These are phyloP conservation scores for Phialocephala sp. DNA, from an alignment of 2,329 filamentous ascomycete species.

Conservation along the genomic window DNA sequence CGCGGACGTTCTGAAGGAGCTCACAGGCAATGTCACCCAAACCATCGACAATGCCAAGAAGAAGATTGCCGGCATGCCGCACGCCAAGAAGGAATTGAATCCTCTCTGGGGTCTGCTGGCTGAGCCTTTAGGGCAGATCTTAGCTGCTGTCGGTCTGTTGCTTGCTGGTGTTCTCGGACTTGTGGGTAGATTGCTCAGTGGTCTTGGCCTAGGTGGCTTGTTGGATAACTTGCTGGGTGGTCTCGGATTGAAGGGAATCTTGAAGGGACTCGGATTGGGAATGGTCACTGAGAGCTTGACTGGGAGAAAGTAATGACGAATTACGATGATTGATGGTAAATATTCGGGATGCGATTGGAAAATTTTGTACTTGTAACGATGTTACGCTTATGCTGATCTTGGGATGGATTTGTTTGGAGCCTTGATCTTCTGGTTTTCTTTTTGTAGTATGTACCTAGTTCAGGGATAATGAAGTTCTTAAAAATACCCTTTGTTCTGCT, in stretches of 20 bases:
- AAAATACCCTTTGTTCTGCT: too few relatives aligned
- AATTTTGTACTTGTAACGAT: slow-evolving; percentile 5
- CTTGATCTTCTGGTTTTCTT: neutral
- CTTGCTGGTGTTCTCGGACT: slow-evolving; percentile 83
- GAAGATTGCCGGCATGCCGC: slow-evolving; percentile 88
- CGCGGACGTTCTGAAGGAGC: slow-evolving; percentile 83
- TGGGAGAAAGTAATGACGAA: slow-evolving; percentile 49
- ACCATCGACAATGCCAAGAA: slow-evolving; percentile 89
- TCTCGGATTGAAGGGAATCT: slow-evolving; percentile 75
- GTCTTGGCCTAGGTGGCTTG: slow-evolving; percentile 80
- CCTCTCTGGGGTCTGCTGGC: slow-evolving; percentile 80
- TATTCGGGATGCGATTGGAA: neutral
- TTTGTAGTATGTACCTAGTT: too few relatives aligned
- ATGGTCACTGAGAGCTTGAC: slow-evolving; percentile 48
- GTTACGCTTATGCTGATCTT: neutral
- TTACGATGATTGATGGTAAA: neutral
- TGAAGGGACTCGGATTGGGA: slow-evolving; percentile 73
- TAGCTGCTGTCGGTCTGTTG: slow-evolving; percentile 84
- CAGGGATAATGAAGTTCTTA: too few relatives aligned
- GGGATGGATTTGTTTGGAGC: slow-evolving; percentile 5
- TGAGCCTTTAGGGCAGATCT: slow-evolving; percentile 90
- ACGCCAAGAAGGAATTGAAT: slow-evolving; percentile 93
- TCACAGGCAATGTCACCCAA: slow-evolving; percentile 79
- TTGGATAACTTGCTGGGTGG: slow-evolving; percentile 81
- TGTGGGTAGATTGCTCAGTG: slow-evolving; percentile 75